Evolutionary conservation across 495 filamentous ascomycete species (phyloP).

Genomic region (Hypoxylon subgilvum): DNA sequence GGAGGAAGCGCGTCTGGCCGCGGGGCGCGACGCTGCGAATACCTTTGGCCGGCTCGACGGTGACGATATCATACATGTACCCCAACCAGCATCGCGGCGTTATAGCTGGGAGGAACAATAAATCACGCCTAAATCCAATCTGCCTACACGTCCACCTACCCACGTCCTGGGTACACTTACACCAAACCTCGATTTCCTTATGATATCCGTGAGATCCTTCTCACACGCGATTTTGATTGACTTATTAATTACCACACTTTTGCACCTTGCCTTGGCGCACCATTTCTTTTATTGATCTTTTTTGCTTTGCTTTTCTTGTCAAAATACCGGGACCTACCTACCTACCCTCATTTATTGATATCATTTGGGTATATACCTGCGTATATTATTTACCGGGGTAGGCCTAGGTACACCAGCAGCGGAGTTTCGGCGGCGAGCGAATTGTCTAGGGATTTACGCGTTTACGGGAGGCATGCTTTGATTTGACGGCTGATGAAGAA

Average conservation of each 20-base stretch:
- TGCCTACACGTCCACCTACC: too few relatives aligned
- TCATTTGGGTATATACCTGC: too few relatives aligned
- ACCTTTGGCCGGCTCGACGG: conserved; percentile 40
- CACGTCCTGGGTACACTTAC: too few relatives aligned
- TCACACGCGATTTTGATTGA: background rate
- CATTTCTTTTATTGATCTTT: conserved; percentile 15
- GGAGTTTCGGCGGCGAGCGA: conserved; percentile 32
- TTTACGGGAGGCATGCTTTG: conserved; percentile 7
- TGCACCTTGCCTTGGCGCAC: conserved; percentile 29
- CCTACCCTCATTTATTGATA: conserved; percentile 1
- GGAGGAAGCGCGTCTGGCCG: conserved; percentile 53
- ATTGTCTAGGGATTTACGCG: conserved; percentile 26
- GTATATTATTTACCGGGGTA: too few relatives aligned
- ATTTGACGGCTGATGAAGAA: too few relatives aligned
- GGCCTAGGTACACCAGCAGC: conserved; percentile 34
- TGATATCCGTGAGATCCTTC: background rate
- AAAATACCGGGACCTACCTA: background rate
- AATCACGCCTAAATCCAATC: background rate
- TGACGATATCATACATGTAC: conserved; percentile 57
- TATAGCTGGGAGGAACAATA: conserved; percentile 59
- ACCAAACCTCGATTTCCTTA: too few relatives aligned
- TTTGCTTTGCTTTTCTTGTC: background rate
- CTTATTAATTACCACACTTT: conserved; percentile 9
- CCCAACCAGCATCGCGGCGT: conserved; percentile 56
- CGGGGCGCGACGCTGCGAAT: conserved; percentile 15